These are phyloP conservation scores for Nakaseomyces kungkrabaensis DNA, from an alignment of 1,139 yeast species.

Conservation along the genomic window DNA sequence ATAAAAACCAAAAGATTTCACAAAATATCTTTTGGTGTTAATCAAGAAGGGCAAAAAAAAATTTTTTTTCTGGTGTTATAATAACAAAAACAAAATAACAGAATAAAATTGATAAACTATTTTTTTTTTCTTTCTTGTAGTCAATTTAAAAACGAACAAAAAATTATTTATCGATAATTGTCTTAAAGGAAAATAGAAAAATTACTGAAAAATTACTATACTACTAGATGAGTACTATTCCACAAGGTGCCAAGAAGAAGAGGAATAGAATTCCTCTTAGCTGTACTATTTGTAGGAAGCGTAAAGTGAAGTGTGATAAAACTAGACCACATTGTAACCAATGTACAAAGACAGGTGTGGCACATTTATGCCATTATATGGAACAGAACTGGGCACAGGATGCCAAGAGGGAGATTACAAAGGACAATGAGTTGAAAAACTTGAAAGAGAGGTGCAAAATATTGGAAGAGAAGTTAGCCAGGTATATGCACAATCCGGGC, in stretches of 20 bases:
- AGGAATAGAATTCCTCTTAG: slow-evolving; percentile 41
- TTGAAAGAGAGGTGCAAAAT: slow-evolving; percentile 27
- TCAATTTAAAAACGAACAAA: not conserved
- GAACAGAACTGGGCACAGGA: slow-evolving; percentile 46
- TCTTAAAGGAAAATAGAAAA: no score
- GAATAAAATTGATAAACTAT: no score
- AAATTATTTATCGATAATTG: not conserved
- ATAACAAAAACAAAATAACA: no score
- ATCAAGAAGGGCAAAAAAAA: not conserved
- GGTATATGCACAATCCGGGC: not conserved
- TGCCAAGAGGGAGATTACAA: slow-evolving; percentile 44
- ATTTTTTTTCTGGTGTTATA: not conserved
- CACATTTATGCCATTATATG: slow-evolving; percentile 61
- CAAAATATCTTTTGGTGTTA: not conserved
- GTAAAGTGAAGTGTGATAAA: slow-evolving; percentile 49
- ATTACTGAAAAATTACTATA: no score
- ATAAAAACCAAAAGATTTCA: no score
- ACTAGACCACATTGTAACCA: slow-evolving; percentile 57
- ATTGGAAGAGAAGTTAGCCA: slow-evolving; percentile 22
- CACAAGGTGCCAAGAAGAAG: slow-evolving; percentile 23
- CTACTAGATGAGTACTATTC: not conserved
- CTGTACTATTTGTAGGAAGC: slow-evolving; percentile 39
- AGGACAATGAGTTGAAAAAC: slow-evolving; percentile 27
- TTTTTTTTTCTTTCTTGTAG: not conserved
- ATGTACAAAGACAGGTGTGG: slow-evolving; percentile 63